These are phyloP conservation scores for Tylopilus vinaceipallidus DNA, from an alignment of 768 basidiomycete genomes.

Conservation along the genomic window DNA sequence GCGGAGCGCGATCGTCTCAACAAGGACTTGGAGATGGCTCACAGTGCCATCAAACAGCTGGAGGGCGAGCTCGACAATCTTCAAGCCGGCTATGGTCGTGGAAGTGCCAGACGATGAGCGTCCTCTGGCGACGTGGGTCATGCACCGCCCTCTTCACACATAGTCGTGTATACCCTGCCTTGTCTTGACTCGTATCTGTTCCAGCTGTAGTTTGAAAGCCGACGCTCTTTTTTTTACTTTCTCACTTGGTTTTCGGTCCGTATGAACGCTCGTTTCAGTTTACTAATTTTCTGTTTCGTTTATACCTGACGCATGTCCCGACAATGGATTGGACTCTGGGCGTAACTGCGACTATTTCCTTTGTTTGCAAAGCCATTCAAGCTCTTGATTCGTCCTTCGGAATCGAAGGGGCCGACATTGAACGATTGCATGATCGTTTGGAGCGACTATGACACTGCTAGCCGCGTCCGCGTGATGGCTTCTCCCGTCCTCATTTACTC, in stretches of 20 bases:
- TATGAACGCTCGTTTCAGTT: constrained; percentile 29
- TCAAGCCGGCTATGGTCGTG: constrained; percentile 80
- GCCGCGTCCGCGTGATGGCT: too few relatives aligned
- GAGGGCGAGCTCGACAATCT: constrained; percentile 90
- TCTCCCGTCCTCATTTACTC: too few relatives aligned
- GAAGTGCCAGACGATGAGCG: constrained; percentile 37
- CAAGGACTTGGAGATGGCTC: constrained; percentile 94
- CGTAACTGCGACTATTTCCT: neutral
- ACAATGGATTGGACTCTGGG: constrained; percentile 10
- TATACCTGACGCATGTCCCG: constrained; percentile 17
- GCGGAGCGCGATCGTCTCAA: constrained; percentile 98
- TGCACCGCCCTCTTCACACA: constrained; percentile 1
- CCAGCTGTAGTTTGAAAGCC: constrained; percentile 6
- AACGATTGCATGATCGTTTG: too few relatives aligned
- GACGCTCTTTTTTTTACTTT: constrained; percentile 3
- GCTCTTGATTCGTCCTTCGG: too few relatives aligned
- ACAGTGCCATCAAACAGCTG: constrained; percentile 87
- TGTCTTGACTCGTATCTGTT: constrained; percentile 20
- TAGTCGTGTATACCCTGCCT: constrained; percentile 27
- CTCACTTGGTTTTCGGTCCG: neutral
- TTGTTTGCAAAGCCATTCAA: too few relatives aligned
- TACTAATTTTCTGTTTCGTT: constrained; percentile 6
- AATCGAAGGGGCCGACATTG: too few relatives aligned
- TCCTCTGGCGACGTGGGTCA: neutral
- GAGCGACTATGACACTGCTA: too few relatives aligned